Evolutionary conservation across 225 moss, liverwort and hornwort genomes (phyloP).

Genomic region (Polytrichum commune): DNA sequence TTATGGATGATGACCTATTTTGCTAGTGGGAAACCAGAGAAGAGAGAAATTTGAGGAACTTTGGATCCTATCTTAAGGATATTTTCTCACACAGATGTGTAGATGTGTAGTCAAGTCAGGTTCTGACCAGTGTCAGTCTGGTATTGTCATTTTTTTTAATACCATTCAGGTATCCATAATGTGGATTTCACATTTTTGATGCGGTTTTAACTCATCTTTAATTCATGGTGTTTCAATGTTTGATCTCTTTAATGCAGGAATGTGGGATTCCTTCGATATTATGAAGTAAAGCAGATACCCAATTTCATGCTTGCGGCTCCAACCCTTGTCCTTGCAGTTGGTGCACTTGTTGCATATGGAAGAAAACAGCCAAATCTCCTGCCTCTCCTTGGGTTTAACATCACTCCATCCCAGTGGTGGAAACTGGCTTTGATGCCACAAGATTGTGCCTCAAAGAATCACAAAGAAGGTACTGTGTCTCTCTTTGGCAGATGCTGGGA

Average conservation of each 20-base stretch:
- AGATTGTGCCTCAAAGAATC: neutral
- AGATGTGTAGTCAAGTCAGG: no score
- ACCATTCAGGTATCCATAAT: no score
- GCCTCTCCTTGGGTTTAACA: slow-evolving; percentile 58
- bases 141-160: no score
- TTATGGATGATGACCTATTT: no score
- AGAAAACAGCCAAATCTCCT: slow-evolving; percentile 64
- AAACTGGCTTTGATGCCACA: slow-evolving; percentile 59
- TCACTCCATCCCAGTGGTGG: slow-evolving; percentile 35
- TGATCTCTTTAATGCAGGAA: slow-evolving; percentile 54
- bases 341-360: slow-evolving; percentile 55
- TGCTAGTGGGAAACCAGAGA: no score
- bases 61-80: no score
- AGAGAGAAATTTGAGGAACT: no score
- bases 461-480: no score
- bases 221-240: neutral
- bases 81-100: no score
- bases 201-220: neutral
- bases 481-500: no score
- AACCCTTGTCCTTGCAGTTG: slow-evolving; percentile 55
- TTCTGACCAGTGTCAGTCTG: no score
- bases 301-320: slow-evolving; percentile 93
- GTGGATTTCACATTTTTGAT: no score
- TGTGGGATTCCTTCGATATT: slow-evolving; percentile 88
- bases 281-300: slow-evolving; percentile 77